Percentiles rank a stretch among this genome's conserved stretches.
Evolutionary conservation across 768 basidiomycete genomes (phyloP).

Genomic region (Mycena albidolilacea): DNA sequence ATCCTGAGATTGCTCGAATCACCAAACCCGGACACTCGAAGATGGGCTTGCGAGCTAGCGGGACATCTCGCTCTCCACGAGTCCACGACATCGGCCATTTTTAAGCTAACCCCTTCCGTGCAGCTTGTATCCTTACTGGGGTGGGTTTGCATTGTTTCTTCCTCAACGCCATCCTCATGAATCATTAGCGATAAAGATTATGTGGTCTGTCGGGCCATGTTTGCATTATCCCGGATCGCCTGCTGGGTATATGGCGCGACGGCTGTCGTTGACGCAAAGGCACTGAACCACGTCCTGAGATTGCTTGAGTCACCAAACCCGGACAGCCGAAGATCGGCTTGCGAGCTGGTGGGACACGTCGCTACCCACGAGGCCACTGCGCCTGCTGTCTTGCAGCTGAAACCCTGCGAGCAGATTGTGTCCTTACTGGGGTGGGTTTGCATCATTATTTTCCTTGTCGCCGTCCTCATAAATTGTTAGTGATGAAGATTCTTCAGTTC

Average conservation of each 20-base stretch:
- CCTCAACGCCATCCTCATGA: not conserved
- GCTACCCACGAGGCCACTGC: not conserved
- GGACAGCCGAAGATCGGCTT: not conserved
- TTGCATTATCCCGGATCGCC: not conserved
- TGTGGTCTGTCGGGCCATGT: not conserved
- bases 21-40: too few relatives aligned
- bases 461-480: too few relatives aligned
- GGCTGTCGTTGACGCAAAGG: not conserved
- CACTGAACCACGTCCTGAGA: not conserved
- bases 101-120: not conserved
- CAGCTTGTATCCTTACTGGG: not conserved
- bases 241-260: not conserved
- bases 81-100: not conserved
- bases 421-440: too few relatives aligned
- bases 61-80: not conserved
- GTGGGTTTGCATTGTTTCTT: not conserved
- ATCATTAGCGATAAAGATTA: not conserved
- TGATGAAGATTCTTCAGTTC: too few relatives aligned
- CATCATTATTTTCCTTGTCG: too few relatives aligned
- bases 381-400: not conserved
- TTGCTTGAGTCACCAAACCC: not conserved
- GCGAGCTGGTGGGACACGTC: not conserved
- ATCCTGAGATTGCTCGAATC: too few relatives aligned
- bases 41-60: too few relatives aligned
- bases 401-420: too few relatives aligned